These are phyloP conservation scores for Backusella westeae DNA, from an alignment of 192 early-diverging fungal genomes.

Conservation along the genomic window DNA sequence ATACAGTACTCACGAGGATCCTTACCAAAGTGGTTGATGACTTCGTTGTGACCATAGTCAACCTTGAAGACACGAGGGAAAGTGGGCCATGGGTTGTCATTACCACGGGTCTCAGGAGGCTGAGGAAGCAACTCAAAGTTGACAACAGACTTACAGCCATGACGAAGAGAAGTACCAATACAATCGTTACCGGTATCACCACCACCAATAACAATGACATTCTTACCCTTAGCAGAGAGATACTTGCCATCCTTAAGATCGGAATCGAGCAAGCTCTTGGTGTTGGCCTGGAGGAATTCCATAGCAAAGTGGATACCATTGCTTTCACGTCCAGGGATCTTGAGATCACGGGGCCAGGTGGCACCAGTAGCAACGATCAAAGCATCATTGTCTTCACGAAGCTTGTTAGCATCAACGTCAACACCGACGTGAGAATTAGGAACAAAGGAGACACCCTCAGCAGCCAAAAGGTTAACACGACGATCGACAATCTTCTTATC, in stretches of 20 bases:
- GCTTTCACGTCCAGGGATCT: conserved; percentile 82
- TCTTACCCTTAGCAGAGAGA: conserved; percentile 86
- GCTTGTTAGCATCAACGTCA: conserved; percentile 64
- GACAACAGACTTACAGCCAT: conserved; percentile 84
- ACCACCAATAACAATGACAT: conserved; percentile 97
- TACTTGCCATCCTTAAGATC: conserved; percentile 71
- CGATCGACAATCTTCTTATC: conserved; percentile 95
- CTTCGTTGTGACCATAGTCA: conserved; percentile 97
- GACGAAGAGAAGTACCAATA: conserved; percentile 90
- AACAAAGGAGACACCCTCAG: conserved; percentile 93
- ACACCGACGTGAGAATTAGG: conserved; percentile 88
- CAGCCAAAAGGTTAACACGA: conserved; percentile 88
- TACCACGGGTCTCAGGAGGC: conserved; percentile 78
- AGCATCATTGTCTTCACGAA: conserved; percentile 74
- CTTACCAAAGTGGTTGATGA: conserved; percentile 80
- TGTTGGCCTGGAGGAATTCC: conserved; percentile 93
- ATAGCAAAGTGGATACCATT: conserved; percentile 98
- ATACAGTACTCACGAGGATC: conserved; percentile 96
- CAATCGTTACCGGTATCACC: conserved; percentile 98
- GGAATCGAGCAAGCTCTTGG: conserved; percentile 82
- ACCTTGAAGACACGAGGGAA: conserved; percentile 94
- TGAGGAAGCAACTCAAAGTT: conserved; percentile 98
- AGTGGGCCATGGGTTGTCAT: conserved; percentile 97
- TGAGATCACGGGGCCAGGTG: conserved; percentile 96
- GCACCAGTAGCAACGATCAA: conserved; percentile 91